phyloP scores from a whole-genome alignment of 371 early-diverging fungal species.

The Catenaria anguillulae region DNA sequence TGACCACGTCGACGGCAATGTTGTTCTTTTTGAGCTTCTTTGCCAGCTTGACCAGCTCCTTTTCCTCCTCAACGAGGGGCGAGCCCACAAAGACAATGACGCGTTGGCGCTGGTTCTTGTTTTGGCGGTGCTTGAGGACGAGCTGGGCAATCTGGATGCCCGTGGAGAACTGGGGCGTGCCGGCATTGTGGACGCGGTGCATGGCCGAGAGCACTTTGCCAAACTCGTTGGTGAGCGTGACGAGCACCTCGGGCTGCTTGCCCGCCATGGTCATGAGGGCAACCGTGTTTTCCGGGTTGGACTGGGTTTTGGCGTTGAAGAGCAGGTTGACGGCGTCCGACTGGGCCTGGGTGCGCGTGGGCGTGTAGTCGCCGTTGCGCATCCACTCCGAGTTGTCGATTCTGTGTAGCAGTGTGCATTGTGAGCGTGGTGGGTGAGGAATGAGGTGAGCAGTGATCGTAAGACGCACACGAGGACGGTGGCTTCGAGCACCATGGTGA shows the following conservation, averaged over 20 bases:
- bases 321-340: slow-evolving; percentile 84
- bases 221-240: slow-evolving; percentile 74
- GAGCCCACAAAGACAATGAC: slow-evolving; percentile 90
- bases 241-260: slow-evolving; percentile 87
- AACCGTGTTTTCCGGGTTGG: slow-evolving; percentile 91
- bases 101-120: slow-evolving; percentile 86
- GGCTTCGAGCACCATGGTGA: slow-evolving; percentile 41
- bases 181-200: slow-evolving; percentile 60
- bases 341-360: slow-evolving; percentile 87
- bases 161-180: slow-evolving; percentile 57
- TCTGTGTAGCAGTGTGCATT: slow-evolving; percentile 20
- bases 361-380: slow-evolving; percentile 96
- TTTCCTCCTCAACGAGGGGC: slow-evolving; percentile 51
- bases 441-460: slow-evolving; percentile 2
- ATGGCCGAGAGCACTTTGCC: slow-evolving; percentile 80
- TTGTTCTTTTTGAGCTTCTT: slow-evolving; percentile 96
- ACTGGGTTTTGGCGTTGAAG: slow-evolving; percentile 79
- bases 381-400: slow-evolving; percentile 98
- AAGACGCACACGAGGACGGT: slow-evolving; percentile 41
- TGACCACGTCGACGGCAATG: slow-evolving; percentile 85
- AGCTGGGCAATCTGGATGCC: slow-evolving; percentile 94
- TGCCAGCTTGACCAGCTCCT: slow-evolving; percentile 59
- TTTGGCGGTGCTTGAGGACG: slow-evolving; percentile 89
- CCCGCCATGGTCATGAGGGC: slow-evolving; percentile 94
- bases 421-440: neutral